These are phyloP conservation scores for Vaccinium darrowii DNA, from an alignment of 148 eudicot species.

Conservation along the genomic window DNA sequence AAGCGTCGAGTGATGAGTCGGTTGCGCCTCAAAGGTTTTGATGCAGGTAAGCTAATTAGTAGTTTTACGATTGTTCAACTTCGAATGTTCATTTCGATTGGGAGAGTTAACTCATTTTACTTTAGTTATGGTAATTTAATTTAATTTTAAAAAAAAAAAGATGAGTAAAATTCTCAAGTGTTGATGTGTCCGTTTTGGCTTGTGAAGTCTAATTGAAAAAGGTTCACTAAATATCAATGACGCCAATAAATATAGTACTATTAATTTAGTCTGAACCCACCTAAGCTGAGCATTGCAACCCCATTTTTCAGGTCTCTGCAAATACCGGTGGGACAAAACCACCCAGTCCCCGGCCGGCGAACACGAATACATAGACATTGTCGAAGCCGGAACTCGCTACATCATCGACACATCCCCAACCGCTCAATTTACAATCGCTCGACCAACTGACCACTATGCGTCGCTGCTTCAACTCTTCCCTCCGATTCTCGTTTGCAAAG, in stretches of 20 bases:
- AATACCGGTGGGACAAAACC: constrained; percentile 23
- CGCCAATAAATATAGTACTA: neutral
- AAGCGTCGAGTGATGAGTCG: neutral
- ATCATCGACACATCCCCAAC: constrained; percentile 23
- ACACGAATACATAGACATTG: constrained; percentile 32
- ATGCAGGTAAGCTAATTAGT: constrained; percentile 4
- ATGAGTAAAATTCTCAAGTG: too few relatives aligned
- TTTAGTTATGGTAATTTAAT: too few relatives aligned
- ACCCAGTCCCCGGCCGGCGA: constrained; percentile 10
- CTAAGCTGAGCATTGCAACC: neutral
- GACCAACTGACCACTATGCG: constrained; percentile 22
- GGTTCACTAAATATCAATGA: too few relatives aligned
- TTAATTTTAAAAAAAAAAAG: too few relatives aligned
- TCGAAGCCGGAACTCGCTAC: constrained; percentile 19
- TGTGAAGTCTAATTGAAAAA: too few relatives aligned
- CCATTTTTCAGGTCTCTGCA: constrained; percentile 22
- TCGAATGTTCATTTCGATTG: too few relatives aligned
- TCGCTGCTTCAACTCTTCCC: constrained; percentile 27
- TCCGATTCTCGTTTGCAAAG: constrained; percentile 16
- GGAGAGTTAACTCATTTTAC: too few relatives aligned
- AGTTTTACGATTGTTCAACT: too few relatives aligned
- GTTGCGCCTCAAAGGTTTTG: constrained; percentile 12
- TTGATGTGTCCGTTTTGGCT: too few relatives aligned
- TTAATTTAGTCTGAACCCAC: neutral
- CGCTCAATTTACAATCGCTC: constrained; percentile 28